A percentile compares a stretch with the other conserved stretches of the same genome.
phyloP scores from a whole-genome alignment of 352 stramenopile genomes.

The Globisporangium camurandrum region DNA sequence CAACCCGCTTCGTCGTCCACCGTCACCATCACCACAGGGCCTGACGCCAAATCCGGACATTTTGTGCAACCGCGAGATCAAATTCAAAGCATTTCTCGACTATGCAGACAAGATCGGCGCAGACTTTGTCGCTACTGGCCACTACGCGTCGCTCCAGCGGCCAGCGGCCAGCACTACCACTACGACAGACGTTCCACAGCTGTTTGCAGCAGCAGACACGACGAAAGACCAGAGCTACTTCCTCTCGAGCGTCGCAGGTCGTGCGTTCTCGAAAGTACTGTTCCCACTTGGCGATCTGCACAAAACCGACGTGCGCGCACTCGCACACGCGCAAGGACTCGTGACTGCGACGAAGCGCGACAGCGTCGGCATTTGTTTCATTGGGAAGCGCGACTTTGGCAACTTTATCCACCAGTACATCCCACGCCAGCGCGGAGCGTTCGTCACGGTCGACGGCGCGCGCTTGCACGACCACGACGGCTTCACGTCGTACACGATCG shows the following conservation, averaged over 20 bases:
- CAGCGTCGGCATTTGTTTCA: slow-evolving; percentile 98
- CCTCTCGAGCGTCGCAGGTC: slow-evolving; percentile 80
- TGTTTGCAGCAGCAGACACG: slow-evolving; percentile 81
- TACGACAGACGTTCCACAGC: slow-evolving; percentile 39
- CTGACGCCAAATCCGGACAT: slow-evolving; percentile 93
- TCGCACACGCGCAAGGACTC: slow-evolving; percentile 79
- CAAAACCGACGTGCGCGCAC: slow-evolving; percentile 89
- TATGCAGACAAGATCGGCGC: slow-evolving; percentile 80
- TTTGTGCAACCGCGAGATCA: slow-evolving; percentile 97
- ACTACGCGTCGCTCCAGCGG: slow-evolving; percentile 86
- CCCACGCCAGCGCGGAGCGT: slow-evolving; percentile 53
- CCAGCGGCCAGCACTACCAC: too few species aligned
- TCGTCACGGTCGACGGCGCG: slow-evolving; percentile 63
- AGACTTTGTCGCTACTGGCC: slow-evolving; percentile 94
- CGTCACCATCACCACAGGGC: slow-evolving; percentile 17
- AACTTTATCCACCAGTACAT: slow-evolving; percentile 94
- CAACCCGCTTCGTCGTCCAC: not conserved
- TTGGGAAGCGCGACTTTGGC: slow-evolving; percentile 91
- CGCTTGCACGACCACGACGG: slow-evolving; percentile 71
- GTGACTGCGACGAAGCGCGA: slow-evolving; percentile 91
- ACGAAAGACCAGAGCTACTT: slow-evolving; percentile 98
- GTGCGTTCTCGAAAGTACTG: slow-evolving; percentile 76
- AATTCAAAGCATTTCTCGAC: slow-evolving; percentile 96
- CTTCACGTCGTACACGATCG: slow-evolving; percentile 89
- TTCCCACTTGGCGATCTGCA: slow-evolving; percentile 93